Evolutionary conservation across 192 early-diverging fungal genomes (phyloP), one percentile per base, ranked within the genome.

Genomic region (Backusella westeae): DNA sequence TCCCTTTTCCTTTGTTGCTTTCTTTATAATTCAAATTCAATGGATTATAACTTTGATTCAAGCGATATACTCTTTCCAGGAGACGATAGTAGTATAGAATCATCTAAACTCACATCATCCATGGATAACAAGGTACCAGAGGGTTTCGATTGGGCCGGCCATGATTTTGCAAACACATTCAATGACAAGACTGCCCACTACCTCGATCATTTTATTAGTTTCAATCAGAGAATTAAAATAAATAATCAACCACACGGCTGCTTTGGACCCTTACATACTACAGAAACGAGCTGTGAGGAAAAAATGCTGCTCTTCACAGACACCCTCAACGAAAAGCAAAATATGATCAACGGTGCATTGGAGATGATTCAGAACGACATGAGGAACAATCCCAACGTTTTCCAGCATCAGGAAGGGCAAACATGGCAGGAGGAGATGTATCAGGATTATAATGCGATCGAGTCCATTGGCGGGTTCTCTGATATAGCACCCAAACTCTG

Each of bases 11-110:
- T 12, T 63, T 29, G 0, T 29, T 63, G 8, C 8, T 63, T 29
- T 29, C 26, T 10, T 63, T 63, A 26, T 26, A 63, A 14, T 63
- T 63, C 56, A 63, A 63, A 49, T 10, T 3, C 7, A 29, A 79
- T 79, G 78, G 63, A 73, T 42, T 44, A 69, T 56, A 73, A 75
- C 10, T 79, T 71, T 59, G 6, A 74, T 46, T 79, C 78, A 3
- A 79, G 78, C 29, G 78, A 79, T 70, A 71, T 79, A 44, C 46
- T 42, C 23, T 75, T 79, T 69, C 78, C 78, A 38, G 69, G 41
- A 32, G 78, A 74, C 9, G 21, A 63, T 63, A 10, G 9, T 26
- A 23, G 26, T 68, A 53, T 68, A 7, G 52, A 73, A 29, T 35
- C 53, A 63, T 41, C 73, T 8, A 79, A 79, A 39, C 36, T 79